A percentile compares a stretch with the other conserved stretches of the same genome.
These are phyloP conservation scores for Abortiporus biennis DNA, from an alignment of 1,284 basidiomycete genomes.

Conservation along the genomic window DNA sequence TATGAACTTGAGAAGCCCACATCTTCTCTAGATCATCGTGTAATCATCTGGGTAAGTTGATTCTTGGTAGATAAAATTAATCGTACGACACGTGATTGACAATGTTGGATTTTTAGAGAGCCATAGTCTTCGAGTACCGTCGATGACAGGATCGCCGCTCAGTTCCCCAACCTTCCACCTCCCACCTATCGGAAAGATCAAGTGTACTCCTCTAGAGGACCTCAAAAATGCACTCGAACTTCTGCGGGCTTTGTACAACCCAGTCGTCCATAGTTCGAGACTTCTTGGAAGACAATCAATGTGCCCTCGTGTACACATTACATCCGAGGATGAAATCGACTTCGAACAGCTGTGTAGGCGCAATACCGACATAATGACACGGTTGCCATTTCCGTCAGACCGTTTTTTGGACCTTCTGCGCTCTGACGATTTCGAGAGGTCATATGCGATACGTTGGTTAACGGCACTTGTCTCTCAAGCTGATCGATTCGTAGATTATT, in stretches of 20 bases:
- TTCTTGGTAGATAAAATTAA: too few relatives aligned
- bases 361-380: too few relatives aligned
- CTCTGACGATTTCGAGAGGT: slow-evolving; percentile 60
- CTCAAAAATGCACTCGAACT: slow-evolving; percentile 31
- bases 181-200: slow-evolving; percentile 23
- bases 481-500: slow-evolving; percentile 9
- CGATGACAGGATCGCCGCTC: slow-evolving; percentile 8
- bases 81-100: too few relatives aligned
- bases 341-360: too few relatives aligned
- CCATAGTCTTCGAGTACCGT: too few relatives aligned
- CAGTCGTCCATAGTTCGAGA: slow-evolving; percentile 37
- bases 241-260: slow-evolving; percentile 39
- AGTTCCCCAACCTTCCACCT: slow-evolving; percentile 21
- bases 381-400: too few relatives aligned
- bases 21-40: too few relatives aligned
- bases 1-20: too few relatives aligned
- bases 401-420: slow-evolving; percentile 25
- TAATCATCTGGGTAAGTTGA: too few relatives aligned
- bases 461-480: slow-evolving; percentile 43
- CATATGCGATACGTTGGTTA: slow-evolving; percentile 67
- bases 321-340: too few relatives aligned
- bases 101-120: too few relatives aligned
- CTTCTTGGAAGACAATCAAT: slow-evolving; percentile 12
- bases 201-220: slow-evolving; percentile 15
- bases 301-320: too few relatives aligned